Percentiles rank a stretch among this genome's conserved stretches.
phyloP scores from a whole-genome alignment of 768 basidiomycete genomes.

The Tylopilus sp. region DNA sequence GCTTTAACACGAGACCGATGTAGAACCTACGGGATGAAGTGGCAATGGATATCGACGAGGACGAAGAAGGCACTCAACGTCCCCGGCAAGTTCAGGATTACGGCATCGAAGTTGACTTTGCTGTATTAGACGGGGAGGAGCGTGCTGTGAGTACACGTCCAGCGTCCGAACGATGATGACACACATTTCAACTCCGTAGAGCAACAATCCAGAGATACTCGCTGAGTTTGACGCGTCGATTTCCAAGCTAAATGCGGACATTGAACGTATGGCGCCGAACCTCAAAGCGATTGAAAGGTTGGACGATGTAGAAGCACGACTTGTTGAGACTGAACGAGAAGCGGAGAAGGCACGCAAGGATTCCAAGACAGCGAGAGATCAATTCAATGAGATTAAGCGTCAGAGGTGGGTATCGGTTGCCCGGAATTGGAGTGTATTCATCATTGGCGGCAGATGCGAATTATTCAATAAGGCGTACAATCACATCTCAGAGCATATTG shows the following conservation, averaged over 20 bases:
- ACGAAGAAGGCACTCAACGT: conserved; percentile 76
- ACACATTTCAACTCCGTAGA: conserved; percentile 34
- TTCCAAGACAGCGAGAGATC: conserved; percentile 85
- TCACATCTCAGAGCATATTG: conserved; percentile 93
- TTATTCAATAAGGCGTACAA: conserved; percentile 95
- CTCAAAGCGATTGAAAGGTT: conserved; percentile 93
- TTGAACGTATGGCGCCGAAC: conserved; percentile 93
- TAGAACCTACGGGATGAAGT: conserved; percentile 82
- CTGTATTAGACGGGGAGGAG: conserved; percentile 68
- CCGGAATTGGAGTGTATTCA: background rate
- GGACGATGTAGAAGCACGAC: conserved; percentile 79
- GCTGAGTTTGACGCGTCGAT: conserved; percentile 74
- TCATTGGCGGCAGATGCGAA: conserved; percentile 48
- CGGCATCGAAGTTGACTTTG: conserved; percentile 89
- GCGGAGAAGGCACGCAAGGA: conserved; percentile 90
- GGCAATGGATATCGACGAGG: conserved; percentile 90
- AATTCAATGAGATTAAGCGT: conserved; percentile 85
- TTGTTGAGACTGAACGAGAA: conserved; percentile 87
- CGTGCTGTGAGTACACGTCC: conserved; percentile 46
- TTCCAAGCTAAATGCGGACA: conserved; percentile 67
- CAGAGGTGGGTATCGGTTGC: conserved; percentile 50
- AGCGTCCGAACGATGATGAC: background rate
- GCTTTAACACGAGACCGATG: background rate
- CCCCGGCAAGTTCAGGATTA: conserved; percentile 73
- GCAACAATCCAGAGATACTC: conserved; percentile 59